Evolutionary conservation across 495 filamentous ascomycete species (phyloP), one percentile per base, ranked within the genome.

Genomic region (Trichoderma parareesei): DNA sequence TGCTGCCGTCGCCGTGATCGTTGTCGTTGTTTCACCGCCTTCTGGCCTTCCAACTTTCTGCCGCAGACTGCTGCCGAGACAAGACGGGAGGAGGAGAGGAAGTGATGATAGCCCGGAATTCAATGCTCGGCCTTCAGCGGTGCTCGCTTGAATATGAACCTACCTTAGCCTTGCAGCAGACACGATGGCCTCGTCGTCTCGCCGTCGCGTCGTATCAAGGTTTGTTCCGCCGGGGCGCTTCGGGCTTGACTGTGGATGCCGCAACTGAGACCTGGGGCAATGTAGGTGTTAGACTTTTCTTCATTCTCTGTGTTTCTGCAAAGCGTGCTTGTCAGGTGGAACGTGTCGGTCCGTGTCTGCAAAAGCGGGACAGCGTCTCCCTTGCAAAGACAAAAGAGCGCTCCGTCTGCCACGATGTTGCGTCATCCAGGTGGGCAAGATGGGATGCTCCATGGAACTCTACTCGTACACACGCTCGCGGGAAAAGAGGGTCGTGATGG

Each of bases 221-320:
- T 18, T 8, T n/a, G 16, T 18, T 8, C 20, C 11, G 40, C 5
- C 9, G n/a, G n/a, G n/a, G n/a, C n/a, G n/a, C n/a, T n/a, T n/a
- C n/a, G n/a, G n/a, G 53, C 8, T 37, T 57, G 20, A 27, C 20
- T 33, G 27, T 9, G 27, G 11, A 57, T 57, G 27, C 53, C 11
- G 53, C 4, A 57, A 57, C 53, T 57, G 53, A 57, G 53, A 57
- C 53, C 27, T 57, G 53, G 53, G 53, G 33, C 53, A 57, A 57
- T 57, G 53, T 27, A 9, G 37, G 53, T 57, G 53, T 57, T 57
- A 57, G 53, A 57, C 53, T 18, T 37, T 57, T 57, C 33, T 57
- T 35, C 33, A 37, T n/a, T 57, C 18, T 37, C n/a, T 5, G 5
- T 35, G 20, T 10, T 37, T 57, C 20, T 48, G 11, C 27, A 57